A percentile compares a stretch with the other conserved stretches of the same genome.
Conservation (phyloP, 2,329 filamentous ascomycete genomes). For the Arthroderma sp. region DNA sequence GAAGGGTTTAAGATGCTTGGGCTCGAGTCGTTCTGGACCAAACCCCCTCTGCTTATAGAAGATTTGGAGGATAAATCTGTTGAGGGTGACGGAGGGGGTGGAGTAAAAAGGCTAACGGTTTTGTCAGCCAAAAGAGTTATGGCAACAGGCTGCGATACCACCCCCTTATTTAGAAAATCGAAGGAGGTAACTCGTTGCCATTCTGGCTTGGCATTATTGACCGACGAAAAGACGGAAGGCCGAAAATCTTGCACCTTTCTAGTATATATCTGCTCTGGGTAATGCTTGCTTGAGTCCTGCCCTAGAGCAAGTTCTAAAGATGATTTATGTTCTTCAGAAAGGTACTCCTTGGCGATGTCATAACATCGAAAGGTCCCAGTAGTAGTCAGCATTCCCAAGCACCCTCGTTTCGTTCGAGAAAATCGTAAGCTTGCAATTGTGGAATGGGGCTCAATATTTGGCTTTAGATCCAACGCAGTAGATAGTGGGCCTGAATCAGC, state of each 20-base stretch:
- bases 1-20: slow-evolving; percentile 25
- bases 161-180: slow-evolving; percentile 44
- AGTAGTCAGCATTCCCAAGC: slow-evolving; percentile 47
- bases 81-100: slow-evolving; percentile 32
- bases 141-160: slow-evolving; percentile 39
- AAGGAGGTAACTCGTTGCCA: slow-evolving; percentile 44
- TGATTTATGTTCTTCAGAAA: slow-evolving; percentile 28
- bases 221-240: slow-evolving; percentile 36
- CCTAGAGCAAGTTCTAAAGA: slow-evolving; percentile 32
- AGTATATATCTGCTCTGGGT: slow-evolving; percentile 36
- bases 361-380: slow-evolving; percentile 48
- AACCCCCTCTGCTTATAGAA: slow-evolving; percentile 23
- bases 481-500: slow-evolving; percentile 29
- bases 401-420: slow-evolving; percentile 46
- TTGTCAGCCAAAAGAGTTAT: slow-evolving; percentile 43
- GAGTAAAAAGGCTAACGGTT: slow-evolving; percentile 38
- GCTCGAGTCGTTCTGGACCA: slow-evolving; percentile 19
- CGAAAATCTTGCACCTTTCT: slow-evolving; percentile 36
- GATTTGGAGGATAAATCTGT: slow-evolving; percentile 30
- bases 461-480: slow-evolving; percentile 46
- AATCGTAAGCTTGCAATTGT: slow-evolving; percentile 53
- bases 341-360: slow-evolving; percentile 42
- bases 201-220: slow-evolving; percentile 34
- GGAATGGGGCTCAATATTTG: slow-evolving; percentile 41
- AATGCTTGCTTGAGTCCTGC: slow-evolving; percentile 29